Percentiles rank a stretch among this genome's conserved stretches.
Evolutionary conservation across 73 alveolate genomes (phyloP).

Genomic region (Tetrahymena malaccensis): DNA sequence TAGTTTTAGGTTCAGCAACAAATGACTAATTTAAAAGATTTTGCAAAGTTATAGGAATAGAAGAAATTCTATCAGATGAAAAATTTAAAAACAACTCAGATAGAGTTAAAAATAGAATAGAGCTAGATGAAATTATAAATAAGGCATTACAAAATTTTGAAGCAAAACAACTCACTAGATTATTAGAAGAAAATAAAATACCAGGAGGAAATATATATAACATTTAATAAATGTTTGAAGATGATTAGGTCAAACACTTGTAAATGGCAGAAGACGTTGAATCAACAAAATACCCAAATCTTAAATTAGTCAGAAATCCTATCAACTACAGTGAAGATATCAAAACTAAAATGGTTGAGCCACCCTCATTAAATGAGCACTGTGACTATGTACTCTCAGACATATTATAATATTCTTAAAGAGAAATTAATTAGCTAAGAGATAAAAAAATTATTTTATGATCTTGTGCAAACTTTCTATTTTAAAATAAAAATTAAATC

Average conservation of each 20-base stretch:
- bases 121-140: slow-evolving; percentile 35
- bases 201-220: slow-evolving; percentile 52
- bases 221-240: slow-evolving; percentile 33
- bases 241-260: slow-evolving; percentile 8
- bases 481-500: too few relatives aligned
- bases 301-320: slow-evolving; percentile 42
- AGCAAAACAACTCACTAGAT: slow-evolving; percentile 22
- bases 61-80: slow-evolving; percentile 26
- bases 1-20: slow-evolving; percentile 75
- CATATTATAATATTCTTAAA: neutral
- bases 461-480: too few relatives aligned
- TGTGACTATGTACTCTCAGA: slow-evolving; percentile 32
- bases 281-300: slow-evolving; percentile 30
- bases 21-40: slow-evolving; percentile 46
- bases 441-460: neutral
- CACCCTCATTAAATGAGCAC: slow-evolving; percentile 59
- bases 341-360: slow-evolving; percentile 34
- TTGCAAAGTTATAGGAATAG: slow-evolving; percentile 36
- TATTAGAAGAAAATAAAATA: slow-evolving; percentile 27
- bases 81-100: slow-evolving; percentile 20
- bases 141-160: slow-evolving; percentile 13
- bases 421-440: neutral
- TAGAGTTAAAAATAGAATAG: slow-evolving; percentile 33
- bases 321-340: slow-evolving; percentile 5
- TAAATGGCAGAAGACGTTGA: slow-evolving; percentile 11